Conservation (phyloP, 1,284 basidiomycete genomes). For the Tremellales sp. region DNA sequence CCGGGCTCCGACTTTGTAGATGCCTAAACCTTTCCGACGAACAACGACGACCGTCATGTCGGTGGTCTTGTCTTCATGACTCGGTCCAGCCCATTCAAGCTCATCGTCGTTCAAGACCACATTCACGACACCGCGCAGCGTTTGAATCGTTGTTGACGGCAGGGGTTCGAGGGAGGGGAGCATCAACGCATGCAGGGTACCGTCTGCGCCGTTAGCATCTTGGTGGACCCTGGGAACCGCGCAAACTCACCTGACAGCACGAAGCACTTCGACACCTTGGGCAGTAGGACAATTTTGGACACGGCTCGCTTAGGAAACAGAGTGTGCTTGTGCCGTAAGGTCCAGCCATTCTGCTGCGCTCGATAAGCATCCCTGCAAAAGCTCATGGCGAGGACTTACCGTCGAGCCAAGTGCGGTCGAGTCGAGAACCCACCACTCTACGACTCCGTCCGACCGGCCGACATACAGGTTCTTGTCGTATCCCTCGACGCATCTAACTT, state of each 20-base stretch:
- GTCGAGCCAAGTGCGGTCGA: constrained; percentile 5
- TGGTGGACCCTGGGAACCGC: not conserved
- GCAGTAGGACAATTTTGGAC: constrained; percentile 70
- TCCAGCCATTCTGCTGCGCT: constrained; percentile 38
- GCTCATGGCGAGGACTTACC: not conserved
- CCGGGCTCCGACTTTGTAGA: constrained; percentile 63
- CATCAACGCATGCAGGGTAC: constrained; percentile 71
- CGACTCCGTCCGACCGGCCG: constrained; percentile 45
- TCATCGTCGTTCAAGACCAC: constrained; percentile 71
- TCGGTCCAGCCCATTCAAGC: constrained; percentile 60
- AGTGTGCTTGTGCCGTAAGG: constrained; percentile 38
- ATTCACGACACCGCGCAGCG: constrained; percentile 70
- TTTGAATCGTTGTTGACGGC: constrained; percentile 58
- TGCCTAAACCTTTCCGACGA: constrained; percentile 62
- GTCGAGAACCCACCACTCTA: constrained; percentile 48
- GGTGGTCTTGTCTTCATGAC: constrained; percentile 52
- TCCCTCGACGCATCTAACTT: constrained; percentile 44
- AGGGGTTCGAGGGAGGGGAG: constrained; percentile 73
- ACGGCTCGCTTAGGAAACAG: constrained; percentile 53
- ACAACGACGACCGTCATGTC: constrained; percentile 74
- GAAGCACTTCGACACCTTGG: constrained; percentile 65
- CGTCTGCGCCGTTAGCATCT: constrained; percentile 53
- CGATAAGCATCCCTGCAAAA: not conserved
- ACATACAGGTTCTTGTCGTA: constrained; percentile 48
- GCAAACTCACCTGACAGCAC: constrained; percentile 61